Percentiles rank a stretch among this genome's conserved stretches.
Evolutionary conservation across 2,329 filamentous ascomycete genomes (phyloP).

Genomic region (Proliferodiscus dingleyae): DNA sequence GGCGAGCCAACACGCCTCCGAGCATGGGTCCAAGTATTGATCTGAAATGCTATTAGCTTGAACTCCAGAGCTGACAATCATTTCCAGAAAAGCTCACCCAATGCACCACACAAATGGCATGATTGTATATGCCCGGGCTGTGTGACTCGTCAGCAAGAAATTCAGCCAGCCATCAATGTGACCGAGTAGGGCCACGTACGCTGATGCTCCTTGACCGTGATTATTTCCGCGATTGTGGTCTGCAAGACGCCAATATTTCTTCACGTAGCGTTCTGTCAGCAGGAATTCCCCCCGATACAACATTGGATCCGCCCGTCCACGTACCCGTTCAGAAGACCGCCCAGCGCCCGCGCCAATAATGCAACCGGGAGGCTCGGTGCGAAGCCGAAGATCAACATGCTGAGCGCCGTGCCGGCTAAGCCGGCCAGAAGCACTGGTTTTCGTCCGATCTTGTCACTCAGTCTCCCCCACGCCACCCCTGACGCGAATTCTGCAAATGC

Average conservation of each 20-base stretch:
- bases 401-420: conserved; percentile 84
- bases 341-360: conserved; percentile 80
- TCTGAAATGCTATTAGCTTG: conserved; percentile 37
- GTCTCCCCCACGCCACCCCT: conserved; percentile 84
- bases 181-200: conserved; percentile 50
- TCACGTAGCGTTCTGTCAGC: conserved; percentile 18
- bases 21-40: conserved; percentile 91
- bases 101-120: conserved; percentile 99
- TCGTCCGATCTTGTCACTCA: conserved; percentile 87
- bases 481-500: conserved; percentile 94
- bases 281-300: too few relatives aligned
- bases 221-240: conserved; percentile 89
- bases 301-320: conserved; percentile 29
- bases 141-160: conserved; percentile 24
- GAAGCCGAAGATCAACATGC: conserved; percentile 90
- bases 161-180: conserved; percentile 26
- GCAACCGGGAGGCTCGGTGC: conserved; percentile 76
- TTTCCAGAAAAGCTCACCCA: conserved; percentile 52
- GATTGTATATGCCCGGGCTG: conserved; percentile 88
- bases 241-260: conserved; percentile 93
- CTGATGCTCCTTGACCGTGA: conserved; percentile 90
- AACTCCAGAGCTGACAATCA: not conserved
- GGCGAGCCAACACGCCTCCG: conserved; percentile 82
- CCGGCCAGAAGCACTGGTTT: conserved; percentile 90
- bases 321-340: conserved; percentile 88